Base-by-base conservation (phyloP, 1,284 basidiomycete species). In the Cryptococcus sp. region DNA sequence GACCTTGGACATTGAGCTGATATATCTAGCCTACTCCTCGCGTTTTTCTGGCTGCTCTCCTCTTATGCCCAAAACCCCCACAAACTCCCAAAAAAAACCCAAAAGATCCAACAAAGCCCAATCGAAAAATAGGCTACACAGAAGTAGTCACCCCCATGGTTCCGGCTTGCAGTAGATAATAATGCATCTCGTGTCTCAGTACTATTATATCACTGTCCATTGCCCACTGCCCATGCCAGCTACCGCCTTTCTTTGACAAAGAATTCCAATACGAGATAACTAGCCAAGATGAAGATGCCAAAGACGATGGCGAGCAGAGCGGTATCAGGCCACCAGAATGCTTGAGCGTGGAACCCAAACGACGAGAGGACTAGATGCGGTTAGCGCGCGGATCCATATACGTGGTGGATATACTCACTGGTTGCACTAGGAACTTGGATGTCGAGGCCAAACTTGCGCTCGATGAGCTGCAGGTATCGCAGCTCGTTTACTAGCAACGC, bases 241-340 rank as follows among this genome's bases (percentile, higher is more conserved):
- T 56, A 95, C 65, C 92, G 81, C 73, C 83, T 83, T 77, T 97
- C 92, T 73, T 87, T 88, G 46, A 95, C 92, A 63, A 85, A 89
- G 66, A 85, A 81, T 62, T 94, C 87, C 19, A 97, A 76, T 31
- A 83, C 83, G 42, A 91, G 60, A 71, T 82, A 95, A 66, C 87
- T 90, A 19, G 78, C 74, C 4, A 80, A 62, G 3, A 85, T 87
- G 71, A 90, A 90, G 2, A 77, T 71, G 28, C 80, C 82, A 60
- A 94, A 91, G 75, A 90, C 90, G 43, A 90, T 87, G 5, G 78
- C 82, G 4, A 95, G 77, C 0, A 92, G 74, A 1, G 83, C 78
- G 41, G 91, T 85, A 68, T 95, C 90, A 0, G 91, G 91, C 86
- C 86, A 94, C 91, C 91, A 95, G 78, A 92, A 95, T 0, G 90